Percentiles rank a stretch among this genome's conserved stretches.
phyloP scores from a whole-genome alignment of 306 rosid genomes.

The Casuarina cunninghamiana region DNA sequence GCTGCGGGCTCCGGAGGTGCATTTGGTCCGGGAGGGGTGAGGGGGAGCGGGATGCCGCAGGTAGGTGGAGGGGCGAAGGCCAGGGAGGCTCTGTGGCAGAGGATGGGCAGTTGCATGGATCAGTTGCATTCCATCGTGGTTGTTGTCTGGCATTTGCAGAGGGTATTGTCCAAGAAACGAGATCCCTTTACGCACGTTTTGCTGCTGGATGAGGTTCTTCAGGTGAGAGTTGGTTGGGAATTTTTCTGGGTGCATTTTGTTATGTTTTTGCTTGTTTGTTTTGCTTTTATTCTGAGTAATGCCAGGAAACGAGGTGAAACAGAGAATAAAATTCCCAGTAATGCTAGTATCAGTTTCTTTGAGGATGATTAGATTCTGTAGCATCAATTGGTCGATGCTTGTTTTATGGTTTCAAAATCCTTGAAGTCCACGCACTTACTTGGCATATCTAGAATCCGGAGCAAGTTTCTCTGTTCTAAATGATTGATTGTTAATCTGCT shows the following conservation, averaged over 20 bases:
- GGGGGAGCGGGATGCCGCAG: slow-evolving; percentile 89
- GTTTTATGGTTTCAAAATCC: background rate
- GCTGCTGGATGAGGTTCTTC: slow-evolving; percentile 93
- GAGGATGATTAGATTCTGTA: background rate
- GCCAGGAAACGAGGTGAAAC: background rate
- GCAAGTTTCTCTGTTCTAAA: background rate
- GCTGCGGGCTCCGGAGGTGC: slow-evolving; percentile 67
- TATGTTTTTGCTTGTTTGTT: background rate
- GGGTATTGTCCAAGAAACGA: slow-evolving; percentile 91
- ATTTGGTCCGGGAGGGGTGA: slow-evolving; percentile 87
- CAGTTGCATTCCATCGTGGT: slow-evolving; percentile 83
- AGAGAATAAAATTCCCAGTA: background rate
- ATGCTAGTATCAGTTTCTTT: background rate
- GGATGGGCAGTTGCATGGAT: slow-evolving; percentile 87
- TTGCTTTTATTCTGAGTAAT: background rate
- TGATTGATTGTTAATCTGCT: background rate
- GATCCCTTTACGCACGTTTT: slow-evolving; percentile 90
- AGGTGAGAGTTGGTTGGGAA: slow-evolving; percentile 45
- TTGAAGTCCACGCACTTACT: background rate
- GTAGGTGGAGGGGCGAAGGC: slow-evolving; percentile 93
- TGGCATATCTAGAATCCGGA: background rate
- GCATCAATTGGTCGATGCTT: background rate
- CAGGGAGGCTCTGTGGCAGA: slow-evolving; percentile 86
- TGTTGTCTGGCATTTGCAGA: slow-evolving; percentile 92
- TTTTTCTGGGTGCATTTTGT: background rate